Percentiles rank a stretch among this genome's conserved stretches.
phyloP scores from a whole-genome alignment of 1,284 basidiomycete genomes.

The Cutaneotrichosporon arboriforme region DNA sequence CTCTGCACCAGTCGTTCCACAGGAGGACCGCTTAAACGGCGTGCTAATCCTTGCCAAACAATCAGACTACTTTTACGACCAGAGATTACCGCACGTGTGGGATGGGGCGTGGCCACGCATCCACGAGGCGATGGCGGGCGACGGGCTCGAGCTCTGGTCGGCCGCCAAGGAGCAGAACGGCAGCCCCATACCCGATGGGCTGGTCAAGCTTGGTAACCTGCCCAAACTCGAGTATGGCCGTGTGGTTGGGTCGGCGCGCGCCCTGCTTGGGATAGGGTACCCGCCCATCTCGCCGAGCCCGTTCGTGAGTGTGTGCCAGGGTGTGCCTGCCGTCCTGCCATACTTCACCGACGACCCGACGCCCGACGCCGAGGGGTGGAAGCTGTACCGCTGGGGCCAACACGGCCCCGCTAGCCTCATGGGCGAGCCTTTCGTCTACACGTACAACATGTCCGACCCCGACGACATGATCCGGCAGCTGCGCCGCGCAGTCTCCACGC shows the following conservation, averaged over 20 bases:
- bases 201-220: slow-evolving; percentile 24
- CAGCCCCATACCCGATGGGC: slow-evolving; percentile 31
- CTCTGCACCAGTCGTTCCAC: slow-evolving; percentile 21
- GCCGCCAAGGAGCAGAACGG: slow-evolving; percentile 28
- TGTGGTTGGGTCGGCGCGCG: slow-evolving; percentile 30
- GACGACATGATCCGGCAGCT: slow-evolving; percentile 24
- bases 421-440: slow-evolving; percentile 43
- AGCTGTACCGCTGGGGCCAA: slow-evolving; percentile 19
- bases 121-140: not conserved
- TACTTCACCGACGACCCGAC: slow-evolving; percentile 14
- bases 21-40: slow-evolving; percentile 25
- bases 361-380: not conserved
- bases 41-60: slow-evolving; percentile 41
- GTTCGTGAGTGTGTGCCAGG: slow-evolving; percentile 30
- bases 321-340: slow-evolving; percentile 43
- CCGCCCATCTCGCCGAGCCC: slow-evolving; percentile 40
- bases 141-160: slow-evolving; percentile 28
- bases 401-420: slow-evolving; percentile 37
- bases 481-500: slow-evolving; percentile 23
- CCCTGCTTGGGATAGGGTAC: slow-evolving; percentile 38
- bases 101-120: not conserved
- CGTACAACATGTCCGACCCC: slow-evolving; percentile 28
- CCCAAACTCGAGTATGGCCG: slow-evolving; percentile 26
- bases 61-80: slow-evolving; percentile 9
- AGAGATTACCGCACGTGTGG: slow-evolving; percentile 1